Evolutionary conservation across 2,329 filamentous ascomycete genomes (phyloP).

Genomic region (Verticillium isaacii): DNA sequence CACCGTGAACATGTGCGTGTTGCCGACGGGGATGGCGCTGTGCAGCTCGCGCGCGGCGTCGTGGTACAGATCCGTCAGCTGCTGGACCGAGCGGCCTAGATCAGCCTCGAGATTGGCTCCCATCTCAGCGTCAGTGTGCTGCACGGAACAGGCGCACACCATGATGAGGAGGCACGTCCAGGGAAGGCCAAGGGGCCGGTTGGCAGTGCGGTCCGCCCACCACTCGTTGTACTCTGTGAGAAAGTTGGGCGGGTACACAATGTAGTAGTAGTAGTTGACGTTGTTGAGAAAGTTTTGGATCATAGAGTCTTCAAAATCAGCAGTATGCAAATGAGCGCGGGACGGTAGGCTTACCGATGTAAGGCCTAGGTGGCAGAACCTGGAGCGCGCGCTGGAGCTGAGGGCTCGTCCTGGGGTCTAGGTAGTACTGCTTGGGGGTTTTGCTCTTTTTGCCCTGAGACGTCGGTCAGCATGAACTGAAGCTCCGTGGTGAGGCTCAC

Average conservation of each 20-base stretch:
- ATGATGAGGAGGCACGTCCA: slow-evolving; percentile 33
- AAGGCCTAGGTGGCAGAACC: background rate
- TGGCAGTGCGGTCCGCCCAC: slow-evolving; percentile 24
- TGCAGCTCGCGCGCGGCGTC: slow-evolving; percentile 26
- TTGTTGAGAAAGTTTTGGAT: slow-evolving; percentile 31
- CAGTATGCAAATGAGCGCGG: background rate
- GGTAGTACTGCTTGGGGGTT: background rate
- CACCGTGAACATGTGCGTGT: slow-evolving; percentile 26
- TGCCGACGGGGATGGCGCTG: slow-evolving; percentile 24
- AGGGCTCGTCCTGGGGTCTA: slow-evolving; percentile 15
- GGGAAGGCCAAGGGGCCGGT: slow-evolving; percentile 25
- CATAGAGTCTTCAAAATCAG: slow-evolving; percentile 21
- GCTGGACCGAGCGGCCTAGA: slow-evolving; percentile 21
- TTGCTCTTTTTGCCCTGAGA: background rate
- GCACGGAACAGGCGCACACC: slow-evolving; percentile 31
- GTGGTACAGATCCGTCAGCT: slow-evolving; percentile 26
- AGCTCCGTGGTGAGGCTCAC: slow-evolving; percentile 14
- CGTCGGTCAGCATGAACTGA: background rate
- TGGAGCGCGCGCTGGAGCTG: slow-evolving; percentile 17
- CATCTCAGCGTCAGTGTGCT: slow-evolving; percentile 25
- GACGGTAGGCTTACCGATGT: slow-evolving; percentile 5
- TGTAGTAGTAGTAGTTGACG: slow-evolving; percentile 34
- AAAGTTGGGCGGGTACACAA: slow-evolving; percentile 29
- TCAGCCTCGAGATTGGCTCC: slow-evolving; percentile 25
- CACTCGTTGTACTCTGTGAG: slow-evolving; percentile 29